phyloP scores from a whole-genome alignment of 768 basidiomycete genomes.

The Phlegmacium glaucopus region DNA sequence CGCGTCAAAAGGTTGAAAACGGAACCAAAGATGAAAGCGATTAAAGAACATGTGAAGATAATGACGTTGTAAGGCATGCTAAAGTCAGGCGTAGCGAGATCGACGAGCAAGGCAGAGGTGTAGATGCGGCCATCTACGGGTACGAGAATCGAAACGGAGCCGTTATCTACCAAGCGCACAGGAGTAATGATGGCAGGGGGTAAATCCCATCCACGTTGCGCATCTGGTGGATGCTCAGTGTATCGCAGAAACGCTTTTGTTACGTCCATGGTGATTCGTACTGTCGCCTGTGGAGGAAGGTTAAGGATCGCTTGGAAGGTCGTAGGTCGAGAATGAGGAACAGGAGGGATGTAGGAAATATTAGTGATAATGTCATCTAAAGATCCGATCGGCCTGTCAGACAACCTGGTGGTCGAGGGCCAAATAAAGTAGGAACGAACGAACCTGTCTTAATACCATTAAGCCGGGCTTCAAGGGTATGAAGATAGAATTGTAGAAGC shows the following conservation, averaged over 20 bases:
- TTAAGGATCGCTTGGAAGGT: slow-evolving; percentile 68
- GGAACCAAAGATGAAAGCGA: slow-evolving; percentile 92
- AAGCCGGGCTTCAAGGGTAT: slow-evolving; percentile 60
- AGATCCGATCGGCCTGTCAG: slow-evolving; percentile 1
- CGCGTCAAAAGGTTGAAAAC: slow-evolving; percentile 86
- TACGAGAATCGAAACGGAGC: slow-evolving; percentile 10
- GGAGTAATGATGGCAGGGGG: slow-evolving; percentile 79
- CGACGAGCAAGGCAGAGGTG: slow-evolving; percentile 77
- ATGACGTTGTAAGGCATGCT: slow-evolving; percentile 99
- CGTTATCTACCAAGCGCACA: slow-evolving; percentile 15
- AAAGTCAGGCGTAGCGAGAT: slow-evolving; percentile 98
- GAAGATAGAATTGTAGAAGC: slow-evolving; percentile 84
- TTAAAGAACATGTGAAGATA: slow-evolving; percentile 88
- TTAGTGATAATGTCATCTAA: slow-evolving; percentile 63
- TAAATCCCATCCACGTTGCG: slow-evolving; percentile 92
- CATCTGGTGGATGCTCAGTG: slow-evolving; percentile 95
- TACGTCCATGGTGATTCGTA: slow-evolving; percentile 70
- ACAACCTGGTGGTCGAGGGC: not conserved
- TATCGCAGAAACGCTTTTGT: slow-evolving; percentile 86
- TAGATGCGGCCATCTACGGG: slow-evolving; percentile 51
- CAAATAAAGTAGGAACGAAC: slow-evolving; percentile 15
- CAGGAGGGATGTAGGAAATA: slow-evolving; percentile 63
- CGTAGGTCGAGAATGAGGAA: slow-evolving; percentile 71
- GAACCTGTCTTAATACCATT: slow-evolving; percentile 45
- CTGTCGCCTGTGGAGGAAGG: slow-evolving; percentile 64